Evolutionary conservation across 495 filamentous ascomycete genomes (phyloP).

Genomic region (Annulohypoxylon stygium): DNA sequence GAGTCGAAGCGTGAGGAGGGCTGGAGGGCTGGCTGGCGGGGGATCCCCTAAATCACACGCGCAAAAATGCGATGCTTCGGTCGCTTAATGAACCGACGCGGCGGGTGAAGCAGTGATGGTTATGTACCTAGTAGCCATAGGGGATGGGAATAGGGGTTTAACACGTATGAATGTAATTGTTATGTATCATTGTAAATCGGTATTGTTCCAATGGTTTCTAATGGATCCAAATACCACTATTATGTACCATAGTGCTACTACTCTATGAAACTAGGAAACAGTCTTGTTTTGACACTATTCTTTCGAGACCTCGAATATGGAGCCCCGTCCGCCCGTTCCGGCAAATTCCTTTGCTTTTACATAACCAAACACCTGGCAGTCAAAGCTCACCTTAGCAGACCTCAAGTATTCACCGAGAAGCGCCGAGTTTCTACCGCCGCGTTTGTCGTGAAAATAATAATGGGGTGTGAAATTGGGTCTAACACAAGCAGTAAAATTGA

Average conservation of each 20-base stretch:
- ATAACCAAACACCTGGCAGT: not conserved
- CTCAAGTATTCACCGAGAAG: constrained; percentile 41
- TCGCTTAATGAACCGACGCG: constrained; percentile 21
- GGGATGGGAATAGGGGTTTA: not conserved
- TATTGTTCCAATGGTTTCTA: not conserved
- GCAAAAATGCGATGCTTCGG: constrained; percentile 19
- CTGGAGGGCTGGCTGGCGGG: no score
- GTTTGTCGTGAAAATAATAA: constrained; percentile 7
- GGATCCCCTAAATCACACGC: constrained; percentile 26
- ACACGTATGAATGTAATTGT: not conserved
- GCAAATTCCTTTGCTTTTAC: constrained; percentile 25
- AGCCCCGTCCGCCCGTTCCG: not conserved
- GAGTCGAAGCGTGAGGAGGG: constrained; percentile 25
- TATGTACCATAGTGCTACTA: not conserved
- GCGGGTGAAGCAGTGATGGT: not conserved
- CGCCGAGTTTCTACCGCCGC: constrained; percentile 35
- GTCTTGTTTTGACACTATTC: constrained; percentile 8
- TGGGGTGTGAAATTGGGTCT: constrained; percentile 1
- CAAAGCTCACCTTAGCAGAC: constrained; percentile 24
- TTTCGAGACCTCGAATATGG: constrained; percentile 1
- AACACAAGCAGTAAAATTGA: not conserved
- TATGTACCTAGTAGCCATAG: not conserved
- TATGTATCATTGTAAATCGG: not conserved
- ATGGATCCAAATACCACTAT: not conserved
- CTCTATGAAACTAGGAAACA: not conserved